Evolutionary conservation across 2,329 filamentous ascomycete species (phyloP).

Genomic region (Neofusicoccum kwambonambiense): DNA sequence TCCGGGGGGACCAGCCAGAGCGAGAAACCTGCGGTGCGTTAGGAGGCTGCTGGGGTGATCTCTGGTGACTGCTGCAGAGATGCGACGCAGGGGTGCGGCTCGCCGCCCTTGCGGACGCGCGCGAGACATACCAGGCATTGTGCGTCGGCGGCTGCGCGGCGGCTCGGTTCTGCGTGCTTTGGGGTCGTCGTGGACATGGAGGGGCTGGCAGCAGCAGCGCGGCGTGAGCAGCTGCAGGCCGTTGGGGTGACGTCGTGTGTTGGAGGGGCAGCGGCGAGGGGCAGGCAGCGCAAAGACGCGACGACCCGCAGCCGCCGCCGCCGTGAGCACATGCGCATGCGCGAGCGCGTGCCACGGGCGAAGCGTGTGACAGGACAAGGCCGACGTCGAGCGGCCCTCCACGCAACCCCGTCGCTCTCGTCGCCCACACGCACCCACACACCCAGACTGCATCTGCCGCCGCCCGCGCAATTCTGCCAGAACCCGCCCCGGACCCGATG

Average conservation of each 20-base stretch:
- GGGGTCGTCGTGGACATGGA: background rate
- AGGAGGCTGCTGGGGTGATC: background rate
- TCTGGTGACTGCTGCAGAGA: constrained; percentile 6
- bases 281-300: background rate
- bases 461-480: no score
- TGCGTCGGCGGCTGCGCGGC: background rate
- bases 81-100: background rate
- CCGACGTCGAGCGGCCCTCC: background rate
- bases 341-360: constrained; percentile 7
- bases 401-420: background rate
- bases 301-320: no score
- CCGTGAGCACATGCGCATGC: background rate
- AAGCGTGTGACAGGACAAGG: constrained; percentile 6
- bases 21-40: constrained; percentile 35
- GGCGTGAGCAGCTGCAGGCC: no score
- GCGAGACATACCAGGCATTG: background rate
- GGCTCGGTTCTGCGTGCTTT: background rate
- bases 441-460: background rate
- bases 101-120: background rate
- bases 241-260: background rate
- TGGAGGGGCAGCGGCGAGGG: background rate
- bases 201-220: no score
- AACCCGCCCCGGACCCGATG: background rate
- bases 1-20: constrained; percentile 44
- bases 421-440: background rate